These are phyloP conservation scores for Rhynchospora tenuis DNA, from an alignment of 176 grass and related monocot genomes.

Conservation along the genomic window DNA sequence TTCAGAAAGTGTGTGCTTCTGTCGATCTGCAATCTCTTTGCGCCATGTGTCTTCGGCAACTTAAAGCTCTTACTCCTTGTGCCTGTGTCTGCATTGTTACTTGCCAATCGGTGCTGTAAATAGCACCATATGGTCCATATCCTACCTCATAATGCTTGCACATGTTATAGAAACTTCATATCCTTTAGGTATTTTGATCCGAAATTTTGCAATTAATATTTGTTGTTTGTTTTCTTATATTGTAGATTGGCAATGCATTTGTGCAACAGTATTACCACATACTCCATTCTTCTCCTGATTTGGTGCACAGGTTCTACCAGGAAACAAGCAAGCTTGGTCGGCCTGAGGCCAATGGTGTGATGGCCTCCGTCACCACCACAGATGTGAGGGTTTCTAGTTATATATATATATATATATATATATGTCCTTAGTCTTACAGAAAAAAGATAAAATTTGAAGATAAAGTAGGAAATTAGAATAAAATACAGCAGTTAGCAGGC, in stretches of 20 bases:
- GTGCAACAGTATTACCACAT: constrained; percentile 98
- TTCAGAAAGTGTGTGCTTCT: too few species aligned
- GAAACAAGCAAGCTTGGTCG: constrained; percentile 81
- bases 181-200: background rate
- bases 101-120: background rate
- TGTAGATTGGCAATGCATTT: constrained; percentile 93
- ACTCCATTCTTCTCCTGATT: constrained; percentile 86
- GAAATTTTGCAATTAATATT: background rate
- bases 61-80: too few species aligned
- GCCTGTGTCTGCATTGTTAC: too few species aligned
- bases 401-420: background rate
- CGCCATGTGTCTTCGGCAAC: too few species aligned
- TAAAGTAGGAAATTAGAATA: background rate
- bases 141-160: background rate
- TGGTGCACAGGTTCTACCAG: constrained; percentile 95
- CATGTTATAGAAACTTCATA: constrained; percentile 2
- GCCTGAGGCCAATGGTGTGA: constrained; percentile 36
- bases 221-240: background rate
- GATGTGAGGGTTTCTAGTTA: constrained; percentile 30
- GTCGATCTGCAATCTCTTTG: too few species aligned
- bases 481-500: background rate
- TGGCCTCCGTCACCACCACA: constrained; percentile 68
- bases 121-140: background rate
- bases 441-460: background rate
- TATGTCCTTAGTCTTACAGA: constrained; percentile 15